These are phyloP conservation scores for Exophiala xenobiotica DNA, from an alignment of 2,329 filamentous ascomycete species.

Conservation along the genomic window DNA sequence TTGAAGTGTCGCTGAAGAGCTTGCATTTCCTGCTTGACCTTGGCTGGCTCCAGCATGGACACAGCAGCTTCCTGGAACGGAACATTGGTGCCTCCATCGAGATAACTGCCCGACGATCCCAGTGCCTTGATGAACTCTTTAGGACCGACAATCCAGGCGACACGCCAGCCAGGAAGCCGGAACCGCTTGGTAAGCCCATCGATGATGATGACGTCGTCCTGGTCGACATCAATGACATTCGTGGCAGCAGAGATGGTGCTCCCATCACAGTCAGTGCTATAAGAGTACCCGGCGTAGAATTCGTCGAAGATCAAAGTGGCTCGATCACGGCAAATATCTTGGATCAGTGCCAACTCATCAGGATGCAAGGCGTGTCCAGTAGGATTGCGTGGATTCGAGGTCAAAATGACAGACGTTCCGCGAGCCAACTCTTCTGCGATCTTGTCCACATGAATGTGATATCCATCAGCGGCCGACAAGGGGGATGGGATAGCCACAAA, in stretches of 20 bases:
- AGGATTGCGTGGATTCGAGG: constrained; percentile 92
- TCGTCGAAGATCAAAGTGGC: constrained; percentile 94
- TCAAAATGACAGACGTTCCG: constrained; percentile 83
- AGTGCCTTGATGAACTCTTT: constrained; percentile 96
- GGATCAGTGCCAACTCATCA: constrained; percentile 82
- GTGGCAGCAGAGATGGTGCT: constrained; percentile 83
- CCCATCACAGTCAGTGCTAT: constrained; percentile 87
- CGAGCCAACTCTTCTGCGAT: constrained; percentile 88
- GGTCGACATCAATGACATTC: constrained; percentile 82
- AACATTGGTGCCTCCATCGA: constrained; percentile 91
- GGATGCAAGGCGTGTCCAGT: constrained; percentile 85
- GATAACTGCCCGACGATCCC: constrained; percentile 86
- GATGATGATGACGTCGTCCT: constrained; percentile 89
- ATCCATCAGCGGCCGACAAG: constrained; percentile 78
- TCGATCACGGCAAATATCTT: constrained; percentile 86
- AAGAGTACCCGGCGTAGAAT: constrained; percentile 96
- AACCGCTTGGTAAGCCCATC: constrained; percentile 97
- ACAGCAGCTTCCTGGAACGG: constrained; percentile 94
- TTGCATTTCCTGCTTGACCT: constrained; percentile 82
- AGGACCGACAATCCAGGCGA: constrained; percentile 92
- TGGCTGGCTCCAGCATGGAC: constrained; percentile 82
- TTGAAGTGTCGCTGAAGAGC: constrained; percentile 87
- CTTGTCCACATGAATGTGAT: constrained; percentile 90
- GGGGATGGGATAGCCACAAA: constrained; percentile 86
- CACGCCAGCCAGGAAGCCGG: constrained; percentile 91